Conservation (phyloP, 441 rosid genomes). For the Pelargonium myrrhifolium region DNA sequence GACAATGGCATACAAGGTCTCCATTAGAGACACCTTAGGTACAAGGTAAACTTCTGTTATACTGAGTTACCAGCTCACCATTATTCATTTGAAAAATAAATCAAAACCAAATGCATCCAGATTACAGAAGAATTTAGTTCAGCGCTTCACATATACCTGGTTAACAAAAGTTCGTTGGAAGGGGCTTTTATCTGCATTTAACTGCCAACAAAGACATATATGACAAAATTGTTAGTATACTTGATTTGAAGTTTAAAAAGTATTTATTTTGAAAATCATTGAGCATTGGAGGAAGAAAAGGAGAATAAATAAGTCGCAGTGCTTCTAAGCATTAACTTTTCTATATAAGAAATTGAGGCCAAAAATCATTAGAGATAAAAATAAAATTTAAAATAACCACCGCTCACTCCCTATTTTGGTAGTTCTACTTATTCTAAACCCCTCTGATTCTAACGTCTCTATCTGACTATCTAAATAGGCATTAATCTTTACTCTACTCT, state of each 20-base stretch:
- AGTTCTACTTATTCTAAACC: too few species aligned
- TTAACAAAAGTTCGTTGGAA: conserved; percentile 88
- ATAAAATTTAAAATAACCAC: too few species aligned
- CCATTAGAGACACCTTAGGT: neutral
- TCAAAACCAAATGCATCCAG: neutral
- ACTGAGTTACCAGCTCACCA: neutral
- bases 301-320: neutral
- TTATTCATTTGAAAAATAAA: conserved; percentile 2
- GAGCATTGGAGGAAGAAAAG: neutral
- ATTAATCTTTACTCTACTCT: too few species aligned
- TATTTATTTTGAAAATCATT: neutral
- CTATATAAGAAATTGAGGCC: too few species aligned
- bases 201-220: conserved; percentile 37
- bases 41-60: neutral
- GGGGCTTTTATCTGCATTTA: conserved; percentile 81
- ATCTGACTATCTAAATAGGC: too few species aligned
- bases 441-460: too few species aligned
- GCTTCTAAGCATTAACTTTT: too few species aligned
- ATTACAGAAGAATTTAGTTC: conserved; percentile 7
- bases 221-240: conserved; percentile 16
- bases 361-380: too few species aligned
- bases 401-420: too few species aligned
- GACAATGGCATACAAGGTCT: conserved; percentile 1
- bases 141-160: conserved; percentile 49
- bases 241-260: conserved; percentile 9